phyloP scores from a whole-genome alignment of 2,329 filamentous ascomycete species.

The Epichloe typhina region DNA sequence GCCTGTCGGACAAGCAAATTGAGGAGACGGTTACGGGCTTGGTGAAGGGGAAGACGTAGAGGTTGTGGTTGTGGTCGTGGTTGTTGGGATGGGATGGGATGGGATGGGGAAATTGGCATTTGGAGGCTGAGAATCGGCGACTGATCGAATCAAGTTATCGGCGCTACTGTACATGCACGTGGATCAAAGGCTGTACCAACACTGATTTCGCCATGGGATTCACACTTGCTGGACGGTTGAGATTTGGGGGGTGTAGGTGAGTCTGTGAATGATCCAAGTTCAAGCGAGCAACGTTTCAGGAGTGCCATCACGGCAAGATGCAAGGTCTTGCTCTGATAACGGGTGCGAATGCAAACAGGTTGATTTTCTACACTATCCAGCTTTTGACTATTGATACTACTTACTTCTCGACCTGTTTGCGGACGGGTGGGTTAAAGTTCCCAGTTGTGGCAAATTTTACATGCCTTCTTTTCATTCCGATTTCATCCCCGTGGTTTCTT shows the following conservation, averaged over 20 bases:
- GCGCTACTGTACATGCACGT: neutral
- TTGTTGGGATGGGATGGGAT: neutral
- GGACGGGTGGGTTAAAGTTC: no score
- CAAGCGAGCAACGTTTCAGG: no score
- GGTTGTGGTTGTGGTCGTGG: neutral
- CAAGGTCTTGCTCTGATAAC: neutral
- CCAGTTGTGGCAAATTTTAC: neutral
- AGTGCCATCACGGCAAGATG: no score
- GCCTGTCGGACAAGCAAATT: conserved; percentile 46
- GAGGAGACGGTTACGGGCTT: conserved; percentile 43
- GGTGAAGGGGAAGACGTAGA: conserved; percentile 26
- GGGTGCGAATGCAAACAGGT: neutral
- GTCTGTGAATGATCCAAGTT: no score
- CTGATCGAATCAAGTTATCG: neutral
- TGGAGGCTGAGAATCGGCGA: neutral
- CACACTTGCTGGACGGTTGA: no score
- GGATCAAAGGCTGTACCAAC: neutral
- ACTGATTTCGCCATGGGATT: neutral
- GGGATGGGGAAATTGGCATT: neutral
- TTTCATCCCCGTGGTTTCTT: no score
- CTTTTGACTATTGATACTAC: neutral
- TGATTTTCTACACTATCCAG: neutral
- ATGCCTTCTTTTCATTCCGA: neutral
- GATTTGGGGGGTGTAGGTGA: no score
- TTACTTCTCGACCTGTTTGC: neutral